Evolutionary conservation across 1,284 basidiomycete species (phyloP), one percentile per base, ranked within the genome.

Genomic region (Inonotus obliquus): DNA sequence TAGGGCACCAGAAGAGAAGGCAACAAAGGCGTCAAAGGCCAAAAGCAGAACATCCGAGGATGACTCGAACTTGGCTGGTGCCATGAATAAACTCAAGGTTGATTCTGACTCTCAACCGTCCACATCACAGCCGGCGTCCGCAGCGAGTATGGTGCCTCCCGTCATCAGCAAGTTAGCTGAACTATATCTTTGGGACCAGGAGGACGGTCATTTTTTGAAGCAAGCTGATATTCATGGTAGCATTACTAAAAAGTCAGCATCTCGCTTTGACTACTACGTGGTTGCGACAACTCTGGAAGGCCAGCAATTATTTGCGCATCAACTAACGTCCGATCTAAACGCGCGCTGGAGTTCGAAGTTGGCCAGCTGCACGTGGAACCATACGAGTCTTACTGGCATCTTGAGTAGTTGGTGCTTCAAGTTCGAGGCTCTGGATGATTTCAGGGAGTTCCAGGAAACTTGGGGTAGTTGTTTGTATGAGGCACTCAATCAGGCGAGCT

Each of bases 401-500:
- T 81, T 85, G 69, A 86, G 82, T 70, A 94, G 94, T 61, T 95
- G 94, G 94, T 85, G 92, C 61, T 80, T 98, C 68, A 81, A 87
- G 64, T 95, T 97, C 71, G 68, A 72, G 4, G 76, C 77, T 14
- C 71, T 79, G 62, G 83, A 84, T 29, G 78, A 78, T 1, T 96
- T 90, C 69, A 73, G 77, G 4, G 74, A 72, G 9, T 93, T 94
- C 76, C 81, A 89, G 67, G 76, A 80, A 49, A 78, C 79, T 5
- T 94, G 94, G 71, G 85, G 85, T 1, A 83, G 80, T 65, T 86
- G 84, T 63, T 73, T 91, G 66, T 98, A 94, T 92, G 92, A 98
- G 74, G 83, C 83, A 9, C 76, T 90, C 60, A 91, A 98, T 74
- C 81, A 86, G 65, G 78, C 79, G 35, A 79, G 84, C 9, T 98